Base-by-base conservation (phyloP, 225 moss, liverwort and hornwort genomes). In the Sphagnum contortum region DNA sequence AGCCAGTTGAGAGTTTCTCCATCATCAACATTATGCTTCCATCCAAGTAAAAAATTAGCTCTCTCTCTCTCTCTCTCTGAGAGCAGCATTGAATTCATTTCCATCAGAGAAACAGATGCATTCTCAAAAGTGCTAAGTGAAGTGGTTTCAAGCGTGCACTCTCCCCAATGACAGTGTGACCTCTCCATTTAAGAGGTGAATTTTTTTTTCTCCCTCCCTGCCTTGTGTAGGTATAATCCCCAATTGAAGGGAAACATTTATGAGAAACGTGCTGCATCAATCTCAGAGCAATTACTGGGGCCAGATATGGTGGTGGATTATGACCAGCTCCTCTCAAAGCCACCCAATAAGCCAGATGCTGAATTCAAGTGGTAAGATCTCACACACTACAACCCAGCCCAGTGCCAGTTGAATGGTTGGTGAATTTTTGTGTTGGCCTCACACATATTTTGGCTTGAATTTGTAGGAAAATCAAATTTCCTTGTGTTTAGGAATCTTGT, bases 11-110 rank as follows among this genome's bases (percentile, higher is more conserved):
- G 57, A 89, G 88, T 59, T 95, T 76, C 75, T 86, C 91, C 44
- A 89, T 91, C 57, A 86, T 95, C 50, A 95, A 95, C 73, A 89
- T 95, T 63, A 88, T 95, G 86, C 86, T 95, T 44, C 94, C 94
- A 64, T 95, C 94, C 47, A 95, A 81, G 94, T 92, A 79, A 49
- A 66, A 64, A 9, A 7, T 6, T 29, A 3, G 50, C 9, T 12
- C 69, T 45, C 12, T 13, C 56, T 8, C 57, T 49, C 58, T 50
- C 6, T 29, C 9, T 46, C 29, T 4, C 12, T 55, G n/a, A n/a
- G n/a, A 29, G 29, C 29, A 29, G 0, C 29, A 29, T 29, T 29
- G 29, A 29, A 29, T 1, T 29, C 29, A 29, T 29, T 29, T 29
- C 29, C 29, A 29, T 29, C 29, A 29, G 29, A 29, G 29, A 29